A percentile compares a stretch with the other conserved stretches of the same genome.
Conservation (phyloP, 1,284 basidiomycete genomes). For the Coniferiporia weirii region DNA sequence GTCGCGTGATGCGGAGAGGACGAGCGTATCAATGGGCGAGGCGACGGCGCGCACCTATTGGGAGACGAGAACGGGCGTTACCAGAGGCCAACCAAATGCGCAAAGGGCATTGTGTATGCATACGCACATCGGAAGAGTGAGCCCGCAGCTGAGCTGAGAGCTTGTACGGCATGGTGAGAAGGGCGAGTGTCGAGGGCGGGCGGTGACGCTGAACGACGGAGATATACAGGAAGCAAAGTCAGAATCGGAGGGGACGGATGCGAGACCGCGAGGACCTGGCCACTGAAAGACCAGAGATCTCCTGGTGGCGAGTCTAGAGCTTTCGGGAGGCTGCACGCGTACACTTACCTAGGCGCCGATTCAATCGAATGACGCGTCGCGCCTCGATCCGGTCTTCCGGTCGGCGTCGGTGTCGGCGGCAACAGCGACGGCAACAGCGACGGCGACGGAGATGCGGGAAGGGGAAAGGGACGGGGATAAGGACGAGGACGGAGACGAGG, state of each 20-base stretch:
- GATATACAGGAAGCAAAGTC: slow-evolving; percentile 21
- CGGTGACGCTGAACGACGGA: slow-evolving; percentile 2
- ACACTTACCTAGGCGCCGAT: background rate
- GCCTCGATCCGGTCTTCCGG: background rate
- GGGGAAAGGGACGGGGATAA: background rate
- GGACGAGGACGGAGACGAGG: too few species aligned
- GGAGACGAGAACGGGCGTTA: slow-evolving; percentile 3
- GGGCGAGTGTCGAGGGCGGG: slow-evolving; percentile 16
- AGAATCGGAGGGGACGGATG: too few species aligned
- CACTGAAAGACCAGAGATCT: background rate
- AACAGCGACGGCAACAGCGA: background rate
- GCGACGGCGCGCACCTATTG: slow-evolving; percentile 69
- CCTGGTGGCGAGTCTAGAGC: slow-evolving; percentile 1
- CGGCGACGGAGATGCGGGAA: background rate
- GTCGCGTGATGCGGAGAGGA: slow-evolving; percentile 89
- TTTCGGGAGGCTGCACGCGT: background rate
- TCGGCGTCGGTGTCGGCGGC: background rate
- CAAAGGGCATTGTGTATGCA: background rate
- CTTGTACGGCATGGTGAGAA: slow-evolving; percentile 69
- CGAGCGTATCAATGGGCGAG: slow-evolving; percentile 62
- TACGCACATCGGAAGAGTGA: slow-evolving; percentile 72
- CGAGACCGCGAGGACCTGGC: background rate
- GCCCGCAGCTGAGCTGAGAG: slow-evolving; percentile 71
- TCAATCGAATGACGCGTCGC: background rate
- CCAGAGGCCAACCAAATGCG: background rate